Evolutionary conservation across 306 rosid genomes (phyloP).

Genomic region (Castanospermum australe): DNA sequence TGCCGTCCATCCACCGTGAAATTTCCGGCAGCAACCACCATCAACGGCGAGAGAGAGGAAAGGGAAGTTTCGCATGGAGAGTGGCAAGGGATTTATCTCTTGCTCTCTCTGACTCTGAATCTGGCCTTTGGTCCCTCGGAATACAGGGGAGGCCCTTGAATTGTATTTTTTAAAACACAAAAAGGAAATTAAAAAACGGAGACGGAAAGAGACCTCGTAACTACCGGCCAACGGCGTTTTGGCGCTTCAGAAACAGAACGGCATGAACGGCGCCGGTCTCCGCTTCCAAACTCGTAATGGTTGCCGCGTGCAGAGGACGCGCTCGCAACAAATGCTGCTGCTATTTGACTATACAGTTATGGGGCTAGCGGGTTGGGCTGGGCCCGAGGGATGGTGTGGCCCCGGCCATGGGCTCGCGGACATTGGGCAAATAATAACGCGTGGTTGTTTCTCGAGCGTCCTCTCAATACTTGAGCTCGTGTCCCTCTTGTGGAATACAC

Average conservation of each 20-base stretch:
- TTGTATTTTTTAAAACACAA: too few species aligned
- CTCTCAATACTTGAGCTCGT: too few species aligned
- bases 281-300: too few species aligned
- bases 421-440: too few species aligned
- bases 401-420: too few species aligned
- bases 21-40: slow-evolving; percentile 44
- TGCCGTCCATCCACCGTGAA: slow-evolving; percentile 62
- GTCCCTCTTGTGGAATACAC: too few species aligned
- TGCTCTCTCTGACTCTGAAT: slow-evolving; percentile 15
- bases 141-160: slow-evolving; percentile 13
- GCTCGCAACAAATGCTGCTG: too few species aligned
- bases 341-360: too few species aligned
- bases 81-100: not conserved
- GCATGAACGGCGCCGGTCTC: slow-evolving; percentile 50
- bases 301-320: slow-evolving; percentile 18
- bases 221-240: slow-evolving; percentile 32
- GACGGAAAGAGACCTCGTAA: slow-evolving; percentile 30
- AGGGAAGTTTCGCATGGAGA: slow-evolving; percentile 33
- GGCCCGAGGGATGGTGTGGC: too few species aligned
- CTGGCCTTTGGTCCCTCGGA: not conserved
- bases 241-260: slow-evolving; percentile 26
- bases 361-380: too few species aligned
- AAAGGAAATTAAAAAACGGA: too few species aligned
- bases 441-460: too few species aligned
- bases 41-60: slow-evolving; percentile 43